Conservation (phyloP, 169 alveolate species). For the Toxoplasma gondii region DNA sequence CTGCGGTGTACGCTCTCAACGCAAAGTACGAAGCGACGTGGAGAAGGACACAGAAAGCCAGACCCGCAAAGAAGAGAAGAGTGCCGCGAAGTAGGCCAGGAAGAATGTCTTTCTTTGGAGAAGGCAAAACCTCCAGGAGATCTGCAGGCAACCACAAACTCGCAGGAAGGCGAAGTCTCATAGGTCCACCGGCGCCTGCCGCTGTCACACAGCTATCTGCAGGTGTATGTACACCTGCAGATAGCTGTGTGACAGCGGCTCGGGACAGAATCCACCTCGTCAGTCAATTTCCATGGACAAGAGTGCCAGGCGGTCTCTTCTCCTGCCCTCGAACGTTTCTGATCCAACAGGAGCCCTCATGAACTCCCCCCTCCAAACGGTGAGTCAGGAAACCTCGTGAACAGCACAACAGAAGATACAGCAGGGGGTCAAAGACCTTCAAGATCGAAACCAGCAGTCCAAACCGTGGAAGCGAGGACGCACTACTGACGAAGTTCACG, state of each 20-base stretch:
- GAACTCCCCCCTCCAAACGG: no score
- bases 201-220: not conserved
- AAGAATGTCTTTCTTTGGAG: not conserved
- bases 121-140: slow-evolving; percentile 5
- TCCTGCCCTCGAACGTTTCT: not conserved
- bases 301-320: not conserved
- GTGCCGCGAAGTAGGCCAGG: slow-evolving; percentile 5
- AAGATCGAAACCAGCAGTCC: no score
- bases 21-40: slow-evolving; percentile 26
- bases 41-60: not conserved
- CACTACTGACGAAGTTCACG: no score
- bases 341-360: no score
- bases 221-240: not conserved
- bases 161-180: not conserved
- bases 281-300: not conserved
- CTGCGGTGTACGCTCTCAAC: not conserved
- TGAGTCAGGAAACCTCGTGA: no score
- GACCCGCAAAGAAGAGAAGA: not conserved
- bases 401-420: no score
- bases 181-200: no score
- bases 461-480: no score
- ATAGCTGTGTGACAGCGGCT: not conserved
- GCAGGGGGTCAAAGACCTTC: no score
- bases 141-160: not conserved
- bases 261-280: not conserved